Base-by-base conservation (phyloP, 2,329 filamentous ascomycete genomes). In the Colletotrichum graminicola region DNA sequence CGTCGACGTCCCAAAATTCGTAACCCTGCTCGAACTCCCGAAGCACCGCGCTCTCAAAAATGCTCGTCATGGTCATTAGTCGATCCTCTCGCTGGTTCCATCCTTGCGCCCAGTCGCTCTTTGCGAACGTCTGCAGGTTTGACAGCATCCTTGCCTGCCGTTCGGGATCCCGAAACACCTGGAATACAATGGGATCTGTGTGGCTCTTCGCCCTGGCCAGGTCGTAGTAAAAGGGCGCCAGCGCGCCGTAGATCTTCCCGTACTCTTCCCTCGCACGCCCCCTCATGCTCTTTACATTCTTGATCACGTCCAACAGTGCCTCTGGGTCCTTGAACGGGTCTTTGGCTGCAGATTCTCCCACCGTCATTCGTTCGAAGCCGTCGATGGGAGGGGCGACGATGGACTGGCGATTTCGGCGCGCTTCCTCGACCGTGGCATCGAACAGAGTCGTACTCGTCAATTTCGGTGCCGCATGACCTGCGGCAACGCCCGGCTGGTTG, bases 21-120 rank as follows among this genome's bases (percentile, higher is more conserved):
- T 97, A 97, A 5, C 94, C 96, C 77, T 96, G 93, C 80, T 97
- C 93, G 75, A 99, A 99, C 79, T 99, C 96, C 60, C 93, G 89
- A 62, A 98, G 83, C 4, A 97, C 95, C 4, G 95, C 94, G 67
- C 92, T 94, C 82, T 98, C 95, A 77, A 99, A 99, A 71, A 96
- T 91, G 47, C 88, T 88, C 74, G 92, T 89, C 88, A 97, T 94
- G 32, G 87, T 88, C 47, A 89, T 85, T 26, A 99, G 84, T 77
- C 92, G 93, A 73, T 92, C 90, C 76, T 93, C 89, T 54, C 95
- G 86, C 75, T 90, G 86, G 59, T 84, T 81, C 85, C 92, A 95
- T 1, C 94, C 95, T 68, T 92, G 84, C 0, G 93, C 87, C 84
- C 89, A 93, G 80, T 99, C 96, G 77, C 93, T 94, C 76, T 90